Evolutionary conservation across 768 basidiomycete species (phyloP).

Genomic region (Sporobolomyces pararoseus): DNA sequence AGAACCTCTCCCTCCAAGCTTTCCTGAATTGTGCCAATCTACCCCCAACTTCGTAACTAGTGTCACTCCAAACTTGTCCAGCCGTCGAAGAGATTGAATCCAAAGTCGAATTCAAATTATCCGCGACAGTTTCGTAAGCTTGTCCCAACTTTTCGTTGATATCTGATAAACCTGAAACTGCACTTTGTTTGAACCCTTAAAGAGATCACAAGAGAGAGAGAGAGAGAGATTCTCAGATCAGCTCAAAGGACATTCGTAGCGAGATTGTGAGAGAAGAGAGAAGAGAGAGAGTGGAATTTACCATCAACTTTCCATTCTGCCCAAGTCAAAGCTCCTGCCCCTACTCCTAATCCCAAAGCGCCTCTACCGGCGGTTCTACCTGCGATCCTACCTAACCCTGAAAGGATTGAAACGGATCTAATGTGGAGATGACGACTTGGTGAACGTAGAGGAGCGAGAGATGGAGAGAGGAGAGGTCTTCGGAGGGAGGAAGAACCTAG

Average conservation of each 20-base stretch:
- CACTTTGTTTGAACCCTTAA: conserved; percentile 36
- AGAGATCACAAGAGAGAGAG: conserved; percentile 52
- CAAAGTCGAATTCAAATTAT: conserved; percentile 57
- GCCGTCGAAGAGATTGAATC: conserved; percentile 44
- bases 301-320: conserved; percentile 97
- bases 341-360: conserved; percentile 53
- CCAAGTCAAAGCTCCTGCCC: conserved; percentile 85
- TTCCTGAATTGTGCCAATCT: conserved; percentile 37
- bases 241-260: no score
- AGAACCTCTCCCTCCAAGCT: conserved; percentile 30
- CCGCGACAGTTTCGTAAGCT: conserved; percentile 44
- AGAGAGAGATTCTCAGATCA: conserved; percentile 62
- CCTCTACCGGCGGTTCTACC: conserved; percentile 37
- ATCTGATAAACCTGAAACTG: conserved; percentile 12
- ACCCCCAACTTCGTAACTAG: conserved; percentile 2
- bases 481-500: not conserved
- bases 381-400: conserved; percentile 31
- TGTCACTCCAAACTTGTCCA: conserved; percentile 32
- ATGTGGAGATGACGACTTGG: conserved; percentile 31
- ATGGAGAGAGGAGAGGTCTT: not conserved
- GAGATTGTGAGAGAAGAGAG: no score
- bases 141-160: conserved; percentile 34
- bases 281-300: conserved; percentile 49
- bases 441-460: not conserved
- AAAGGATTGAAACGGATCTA: conserved; percentile 34